Percentiles rank a stretch among this genome's conserved stretches.
Evolutionary conservation across 2,329 filamentous ascomycete genomes (phyloP).

Genomic region (Blastomyces silverae): DNA sequence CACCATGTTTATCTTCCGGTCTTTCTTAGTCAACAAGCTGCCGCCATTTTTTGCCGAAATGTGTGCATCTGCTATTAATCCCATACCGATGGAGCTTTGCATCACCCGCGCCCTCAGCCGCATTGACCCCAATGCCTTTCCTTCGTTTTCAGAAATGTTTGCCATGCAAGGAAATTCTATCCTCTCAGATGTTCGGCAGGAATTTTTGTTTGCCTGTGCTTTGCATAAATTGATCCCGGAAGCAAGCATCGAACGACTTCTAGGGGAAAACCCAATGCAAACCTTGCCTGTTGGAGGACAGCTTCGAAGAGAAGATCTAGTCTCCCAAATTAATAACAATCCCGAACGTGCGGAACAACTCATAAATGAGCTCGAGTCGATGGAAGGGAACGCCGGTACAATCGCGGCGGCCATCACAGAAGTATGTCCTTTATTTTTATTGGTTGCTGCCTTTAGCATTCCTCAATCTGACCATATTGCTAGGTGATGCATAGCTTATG

Average conservation of each 20-base stretch:
- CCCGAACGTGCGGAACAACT: slow-evolving; percentile 67
- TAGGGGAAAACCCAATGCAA: slow-evolving; percentile 79
- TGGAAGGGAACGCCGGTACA: slow-evolving; percentile 85
- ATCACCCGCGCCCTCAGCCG: slow-evolving; percentile 59
- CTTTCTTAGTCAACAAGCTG: slow-evolving; percentile 73
- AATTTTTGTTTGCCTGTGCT: slow-evolving; percentile 87
- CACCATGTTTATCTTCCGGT: slow-evolving; percentile 66
- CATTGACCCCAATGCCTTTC: slow-evolving; percentile 57
- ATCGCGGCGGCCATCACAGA: slow-evolving; percentile 72
- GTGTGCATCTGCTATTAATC: slow-evolving; percentile 51
- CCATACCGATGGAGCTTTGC: slow-evolving; percentile 56
- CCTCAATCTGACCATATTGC: slow-evolving; percentile 9
- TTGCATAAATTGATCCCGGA: slow-evolving; percentile 78
- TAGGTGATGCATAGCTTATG: slow-evolving; percentile 52
- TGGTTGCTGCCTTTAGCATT: slow-evolving; percentile 14
- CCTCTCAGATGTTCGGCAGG: slow-evolving; percentile 61
- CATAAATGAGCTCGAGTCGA: slow-evolving; percentile 74
- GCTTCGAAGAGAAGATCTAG: slow-evolving; percentile 69
- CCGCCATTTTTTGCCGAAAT: slow-evolving; percentile 56
- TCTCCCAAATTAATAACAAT: slow-evolving; percentile 70
- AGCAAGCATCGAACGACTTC: slow-evolving; percentile 66
- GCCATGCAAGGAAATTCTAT: slow-evolving; percentile 54
- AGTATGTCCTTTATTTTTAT: slow-evolving; percentile 36
- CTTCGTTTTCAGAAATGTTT: slow-evolving; percentile 58
- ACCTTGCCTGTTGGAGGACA: slow-evolving; percentile 66